Percentiles rank a stretch among this genome's conserved stretches.
phyloP scores from a whole-genome alignment of 192 early-diverging fungal species.

The Gryganskiella cystojenkinii region DNA sequence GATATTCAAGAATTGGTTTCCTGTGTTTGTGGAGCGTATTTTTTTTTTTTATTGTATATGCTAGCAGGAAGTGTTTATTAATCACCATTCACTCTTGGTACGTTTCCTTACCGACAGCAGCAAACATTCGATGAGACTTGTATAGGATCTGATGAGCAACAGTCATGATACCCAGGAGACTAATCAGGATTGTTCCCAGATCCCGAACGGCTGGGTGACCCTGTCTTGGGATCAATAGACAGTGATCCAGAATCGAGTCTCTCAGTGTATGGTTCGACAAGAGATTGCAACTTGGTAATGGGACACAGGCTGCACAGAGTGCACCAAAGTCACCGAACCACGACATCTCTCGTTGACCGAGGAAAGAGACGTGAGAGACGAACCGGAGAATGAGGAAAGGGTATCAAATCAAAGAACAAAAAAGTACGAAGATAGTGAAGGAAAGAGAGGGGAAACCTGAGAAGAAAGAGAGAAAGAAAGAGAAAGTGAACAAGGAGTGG shows the following conservation, averaged over 20 bases:
- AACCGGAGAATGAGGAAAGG: neutral
- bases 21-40: neutral
- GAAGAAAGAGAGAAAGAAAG: neutral
- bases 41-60: neutral
- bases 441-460: neutral
- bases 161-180: slow-evolving; percentile 10
- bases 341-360: neutral
- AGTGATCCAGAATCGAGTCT: neutral
- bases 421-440: neutral
- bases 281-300: slow-evolving; percentile 22
- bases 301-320: slow-evolving; percentile 16
- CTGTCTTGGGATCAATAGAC: neutral
- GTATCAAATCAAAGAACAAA: neutral
- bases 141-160: neutral
- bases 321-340: slow-evolving; percentile 29
- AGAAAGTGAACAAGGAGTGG: neutral
- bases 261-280: slow-evolving; percentile 1
- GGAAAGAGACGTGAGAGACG: neutral
- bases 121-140: slow-evolving; percentile 12
- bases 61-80: too few species aligned
- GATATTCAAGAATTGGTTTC: neutral
- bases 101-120: slow-evolving; percentile 26
- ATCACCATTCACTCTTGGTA: neutral
- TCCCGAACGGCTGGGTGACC: neutral
- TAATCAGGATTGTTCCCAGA: slow-evolving; percentile 14